Percentiles rank a stretch among this genome's conserved stretches.
These are phyloP conservation scores for Aspergillus fumigatiaffinis DNA, from an alignment of 2,329 filamentous ascomycete species.

Conservation along the genomic window DNA sequence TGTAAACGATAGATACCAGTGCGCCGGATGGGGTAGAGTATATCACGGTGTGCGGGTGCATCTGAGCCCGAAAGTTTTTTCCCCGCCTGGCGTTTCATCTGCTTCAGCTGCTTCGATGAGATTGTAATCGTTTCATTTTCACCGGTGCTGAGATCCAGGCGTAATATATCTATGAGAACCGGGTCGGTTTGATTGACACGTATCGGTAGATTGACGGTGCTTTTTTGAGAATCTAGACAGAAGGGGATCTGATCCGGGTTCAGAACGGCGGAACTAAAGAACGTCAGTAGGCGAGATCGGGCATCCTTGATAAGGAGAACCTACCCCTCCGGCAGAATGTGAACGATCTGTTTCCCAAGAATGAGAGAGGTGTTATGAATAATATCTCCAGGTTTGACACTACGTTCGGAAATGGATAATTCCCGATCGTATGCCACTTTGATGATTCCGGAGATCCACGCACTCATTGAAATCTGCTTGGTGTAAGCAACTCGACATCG, in stretches of 20 bases:
- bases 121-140: slow-evolving; percentile 77
- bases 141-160: slow-evolving; percentile 78
- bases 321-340: slow-evolving; percentile 90
- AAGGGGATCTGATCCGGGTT: slow-evolving; percentile 79
- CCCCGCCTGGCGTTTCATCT: slow-evolving; percentile 66
- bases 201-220: slow-evolving; percentile 68
- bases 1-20: slow-evolving; percentile 81
- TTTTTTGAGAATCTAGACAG: slow-evolving; percentile 66
- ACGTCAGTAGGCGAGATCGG: slow-evolving; percentile 22
- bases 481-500: slow-evolving; percentile 1
- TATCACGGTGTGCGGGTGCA: slow-evolving; percentile 57
- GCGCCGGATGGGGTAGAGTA: slow-evolving; percentile 75
- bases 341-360: slow-evolving; percentile 93
- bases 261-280: slow-evolving; percentile 68
- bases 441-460: slow-evolving; percentile 67
- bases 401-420: slow-evolving; percentile 86
- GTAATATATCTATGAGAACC: slow-evolving; percentile 80
- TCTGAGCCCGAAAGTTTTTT: slow-evolving; percentile 52
- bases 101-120: slow-evolving; percentile 67
- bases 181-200: slow-evolving; percentile 92
- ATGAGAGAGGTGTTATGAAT: slow-evolving; percentile 91
- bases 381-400: slow-evolving; percentile 82
- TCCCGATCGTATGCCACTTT: slow-evolving; percentile 91
- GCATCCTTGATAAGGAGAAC: slow-evolving; percentile 17
- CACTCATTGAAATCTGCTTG: slow-evolving; percentile 64